Evolutionary conservation across 352 stramenopile species (phyloP).

Genomic region (Globisporangium canariense): DNA sequence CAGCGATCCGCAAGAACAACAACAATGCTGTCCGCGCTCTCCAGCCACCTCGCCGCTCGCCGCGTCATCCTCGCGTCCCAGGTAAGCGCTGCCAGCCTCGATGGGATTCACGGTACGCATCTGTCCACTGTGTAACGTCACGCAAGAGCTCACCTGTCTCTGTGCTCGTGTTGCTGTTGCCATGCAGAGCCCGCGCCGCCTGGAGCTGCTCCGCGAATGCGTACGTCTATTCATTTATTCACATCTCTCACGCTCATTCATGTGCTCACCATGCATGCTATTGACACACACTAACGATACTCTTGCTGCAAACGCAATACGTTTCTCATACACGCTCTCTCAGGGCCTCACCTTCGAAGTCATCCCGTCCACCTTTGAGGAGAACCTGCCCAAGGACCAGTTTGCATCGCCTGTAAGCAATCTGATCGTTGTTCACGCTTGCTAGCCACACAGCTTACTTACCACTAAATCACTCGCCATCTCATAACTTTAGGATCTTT

Average conservation of each 20-base stretch:
- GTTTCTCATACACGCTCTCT: neutral
- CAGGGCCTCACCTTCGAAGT: conserved; percentile 75
- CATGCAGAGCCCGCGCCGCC: conserved; percentile 59
- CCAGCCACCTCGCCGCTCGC: conserved; percentile 36
- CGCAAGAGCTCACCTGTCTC: neutral
- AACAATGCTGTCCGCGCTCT: conserved; percentile 49
- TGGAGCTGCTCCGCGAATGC: conserved; percentile 69
- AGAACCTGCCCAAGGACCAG: conserved; percentile 69
- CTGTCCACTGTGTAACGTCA: neutral
- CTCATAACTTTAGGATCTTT: conserved; percentile 34
- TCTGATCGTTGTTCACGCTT: neutral
- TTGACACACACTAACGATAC: neutral
- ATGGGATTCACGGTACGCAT: neutral
- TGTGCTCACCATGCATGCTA: neutral
- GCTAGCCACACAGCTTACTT: neutral
- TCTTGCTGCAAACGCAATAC: neutral
- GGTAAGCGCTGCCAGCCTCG: conserved; percentile 14
- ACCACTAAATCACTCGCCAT: neutral
- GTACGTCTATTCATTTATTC: conserved; percentile 28
- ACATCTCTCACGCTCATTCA: neutral
- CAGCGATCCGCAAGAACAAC: neutral
- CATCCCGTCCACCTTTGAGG: conserved; percentile 79
- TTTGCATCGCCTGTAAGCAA: conserved; percentile 51
- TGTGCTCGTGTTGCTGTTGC: conserved; percentile 1
- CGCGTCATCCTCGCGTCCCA: conserved; percentile 76